Percentiles rank a stretch among this genome's conserved stretches.
Evolutionary conservation across 257 asterid species (phyloP).

Genomic region (Plantago major): DNA sequence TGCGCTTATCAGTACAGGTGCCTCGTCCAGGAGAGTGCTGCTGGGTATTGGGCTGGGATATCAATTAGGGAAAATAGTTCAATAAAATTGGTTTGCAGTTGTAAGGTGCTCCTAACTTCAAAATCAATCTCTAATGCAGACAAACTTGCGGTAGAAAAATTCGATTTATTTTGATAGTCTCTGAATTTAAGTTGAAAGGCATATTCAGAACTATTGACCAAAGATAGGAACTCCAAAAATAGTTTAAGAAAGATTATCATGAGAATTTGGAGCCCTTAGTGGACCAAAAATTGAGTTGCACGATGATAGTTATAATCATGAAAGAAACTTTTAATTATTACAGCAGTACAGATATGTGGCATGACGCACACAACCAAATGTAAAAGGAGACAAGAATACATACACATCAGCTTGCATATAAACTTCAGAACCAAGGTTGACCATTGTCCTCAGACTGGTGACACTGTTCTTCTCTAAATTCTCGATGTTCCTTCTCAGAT

Average conservation of each 20-base stretch:
- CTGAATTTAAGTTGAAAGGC: background rate
- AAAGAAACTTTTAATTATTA: background rate
- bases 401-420: conserved; percentile 91
- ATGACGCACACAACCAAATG: background rate
- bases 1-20: too few species aligned
- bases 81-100: too few species aligned
- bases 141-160: background rate
- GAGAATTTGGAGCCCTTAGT: too few species aligned
- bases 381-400: conserved; percentile 22
- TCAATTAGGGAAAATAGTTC: too few species aligned
- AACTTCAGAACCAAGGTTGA: conserved; percentile 89
- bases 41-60: too few species aligned
- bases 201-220: background rate
- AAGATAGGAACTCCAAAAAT: too few species aligned
- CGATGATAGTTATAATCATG: background rate
- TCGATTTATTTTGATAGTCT: background rate
- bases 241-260: too few species aligned
- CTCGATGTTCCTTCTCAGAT: conserved; percentile 74
- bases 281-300: too few species aligned
- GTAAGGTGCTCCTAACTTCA: background rate
- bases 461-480: conserved; percentile 79
- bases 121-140: background rate
- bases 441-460: conserved; percentile 65
- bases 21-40: too few species aligned
- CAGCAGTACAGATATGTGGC: background rate